Evolutionary conservation across 2,329 filamentous ascomycete genomes (phyloP).

Genomic region (Mycosphaerelloides madeirae): DNA sequence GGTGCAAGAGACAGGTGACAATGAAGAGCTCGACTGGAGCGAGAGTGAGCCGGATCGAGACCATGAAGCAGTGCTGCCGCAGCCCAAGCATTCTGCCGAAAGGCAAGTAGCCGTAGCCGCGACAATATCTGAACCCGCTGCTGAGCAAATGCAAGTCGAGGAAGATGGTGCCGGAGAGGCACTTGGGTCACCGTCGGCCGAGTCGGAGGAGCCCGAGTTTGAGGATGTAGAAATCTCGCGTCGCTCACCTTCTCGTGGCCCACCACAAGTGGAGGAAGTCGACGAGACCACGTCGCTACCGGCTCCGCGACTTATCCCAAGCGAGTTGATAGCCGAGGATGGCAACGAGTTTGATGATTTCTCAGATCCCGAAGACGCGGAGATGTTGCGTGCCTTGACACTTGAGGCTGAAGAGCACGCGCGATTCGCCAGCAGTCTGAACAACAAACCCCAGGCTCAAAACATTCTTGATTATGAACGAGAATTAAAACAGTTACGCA

Average conservation of each 20-base stretch:
- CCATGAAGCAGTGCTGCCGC: constrained; percentile 22
- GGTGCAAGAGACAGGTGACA: constrained; percentile 9
- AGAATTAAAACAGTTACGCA: constrained; percentile 79
- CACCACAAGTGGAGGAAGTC: background rate
- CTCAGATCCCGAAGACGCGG: constrained; percentile 88
- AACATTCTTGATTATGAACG: constrained; percentile 76
- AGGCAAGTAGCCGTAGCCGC: background rate
- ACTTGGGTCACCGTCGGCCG: constrained; percentile 30
- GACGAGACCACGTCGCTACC: constrained; percentile 26
- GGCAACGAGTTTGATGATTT: constrained; percentile 43
- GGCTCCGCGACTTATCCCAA: constrained; percentile 31
- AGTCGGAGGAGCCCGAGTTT: constrained; percentile 29
- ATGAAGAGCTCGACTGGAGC: constrained; percentile 48
- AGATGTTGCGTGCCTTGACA: constrained; percentile 78
- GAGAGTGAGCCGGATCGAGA: constrained; percentile 42
- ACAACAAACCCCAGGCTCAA: constrained; percentile 65
- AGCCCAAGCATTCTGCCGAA: background rate
- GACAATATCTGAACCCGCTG: background rate
- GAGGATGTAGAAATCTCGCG: constrained; percentile 45
- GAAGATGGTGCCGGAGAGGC: background rate
- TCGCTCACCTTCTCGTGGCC: constrained; percentile 10
- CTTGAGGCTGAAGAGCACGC: constrained; percentile 91
- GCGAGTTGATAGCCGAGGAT: constrained; percentile 22
- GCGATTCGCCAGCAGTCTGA: constrained; percentile 82
- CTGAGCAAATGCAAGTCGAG: background rate